Conservation (phyloP, 2,329 filamentous ascomycete species). For the Phyllosticta paracitricarpa region DNA sequence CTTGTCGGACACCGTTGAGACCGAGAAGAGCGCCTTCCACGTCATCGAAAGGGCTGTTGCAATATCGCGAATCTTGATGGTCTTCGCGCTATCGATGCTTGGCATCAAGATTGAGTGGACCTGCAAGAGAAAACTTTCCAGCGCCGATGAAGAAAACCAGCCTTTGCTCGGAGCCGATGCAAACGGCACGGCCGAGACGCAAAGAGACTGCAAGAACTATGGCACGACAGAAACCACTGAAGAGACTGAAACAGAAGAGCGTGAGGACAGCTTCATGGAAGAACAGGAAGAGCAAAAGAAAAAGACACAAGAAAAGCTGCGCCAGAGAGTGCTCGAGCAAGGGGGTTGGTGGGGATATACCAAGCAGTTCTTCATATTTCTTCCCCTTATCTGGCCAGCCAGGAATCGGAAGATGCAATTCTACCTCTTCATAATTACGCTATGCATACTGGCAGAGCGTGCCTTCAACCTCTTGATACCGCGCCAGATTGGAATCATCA, state of each 20-base stretch:
- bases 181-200: conserved; percentile 17
- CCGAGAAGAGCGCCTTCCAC: conserved; percentile 13
- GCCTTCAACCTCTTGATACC: conserved; percentile 68
- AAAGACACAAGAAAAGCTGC: conserved; percentile 24
- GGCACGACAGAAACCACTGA: conserved; percentile 13
- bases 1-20: conserved; percentile 14
- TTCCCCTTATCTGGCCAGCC: conserved; percentile 71
- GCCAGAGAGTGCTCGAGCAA: conserved; percentile 59
- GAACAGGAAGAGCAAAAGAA: conserved; percentile 43
- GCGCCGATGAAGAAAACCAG: conserved; percentile 48
- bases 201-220: neutral
- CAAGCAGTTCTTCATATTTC: conserved; percentile 62
- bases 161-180: conserved; percentile 42
- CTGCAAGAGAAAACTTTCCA: conserved; percentile 13
- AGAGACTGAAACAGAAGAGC: conserved; percentile 41
- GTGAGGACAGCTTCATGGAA: conserved; percentile 37
- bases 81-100: conserved; percentile 17
- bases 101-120: conserved; percentile 14
- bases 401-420: conserved; percentile 57
- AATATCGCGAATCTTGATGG: conserved; percentile 13
- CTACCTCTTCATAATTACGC: conserved; percentile 53
- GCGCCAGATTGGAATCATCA: conserved; percentile 70
- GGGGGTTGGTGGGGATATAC: conserved; percentile 71
- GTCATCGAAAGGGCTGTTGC: conserved; percentile 18
- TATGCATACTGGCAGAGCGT: conserved; percentile 61